Conservation (phyloP, 2,329 filamentous ascomycete species). For the Alternaria ventricosa region DNA sequence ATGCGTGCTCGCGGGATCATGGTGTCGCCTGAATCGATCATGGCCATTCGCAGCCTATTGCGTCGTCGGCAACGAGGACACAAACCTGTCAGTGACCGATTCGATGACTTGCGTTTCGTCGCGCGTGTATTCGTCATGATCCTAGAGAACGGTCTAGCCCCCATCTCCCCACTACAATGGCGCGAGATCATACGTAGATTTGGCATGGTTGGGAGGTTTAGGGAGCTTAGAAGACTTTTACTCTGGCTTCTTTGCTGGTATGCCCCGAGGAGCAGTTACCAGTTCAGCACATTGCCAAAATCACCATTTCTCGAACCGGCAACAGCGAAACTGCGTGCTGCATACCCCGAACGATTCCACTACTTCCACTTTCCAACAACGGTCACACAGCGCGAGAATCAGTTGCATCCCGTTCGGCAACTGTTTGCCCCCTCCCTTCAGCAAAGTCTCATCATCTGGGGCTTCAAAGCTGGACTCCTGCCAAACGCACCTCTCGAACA, state of each 20-base stretch:
- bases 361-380: slow-evolving; percentile 26
- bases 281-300: slow-evolving; percentile 29
- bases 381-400: slow-evolving; percentile 10
- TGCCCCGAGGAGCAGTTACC: slow-evolving; percentile 27
- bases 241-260: slow-evolving; percentile 58
- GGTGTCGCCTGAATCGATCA: slow-evolving; percentile 53
- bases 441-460: slow-evolving; percentile 44
- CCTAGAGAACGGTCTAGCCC: slow-evolving; percentile 51
- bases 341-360: slow-evolving; percentile 15
- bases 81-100: slow-evolving; percentile 33
- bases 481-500: slow-evolving; percentile 34
- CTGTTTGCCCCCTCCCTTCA: slow-evolving; percentile 34
- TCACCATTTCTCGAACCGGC: slow-evolving; percentile 31
- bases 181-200: slow-evolving; percentile 64
- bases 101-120: slow-evolving; percentile 54
- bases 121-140: slow-evolving; percentile 57
- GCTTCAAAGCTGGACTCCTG: slow-evolving; percentile 39
- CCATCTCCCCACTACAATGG: slow-evolving; percentile 58
- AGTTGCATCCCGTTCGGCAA: slow-evolving; percentile 34
- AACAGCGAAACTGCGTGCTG: slow-evolving; percentile 21
- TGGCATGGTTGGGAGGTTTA: slow-evolving; percentile 62
- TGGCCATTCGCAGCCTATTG: slow-evolving; percentile 51
- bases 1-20: slow-evolving; percentile 56
- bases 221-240: slow-evolving; percentile 59
- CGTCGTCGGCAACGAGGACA: slow-evolving; percentile 48